Base-by-base conservation (phyloP, 2,329 filamentous ascomycete genomes). In the Aureobasidium leucospermi region DNA sequence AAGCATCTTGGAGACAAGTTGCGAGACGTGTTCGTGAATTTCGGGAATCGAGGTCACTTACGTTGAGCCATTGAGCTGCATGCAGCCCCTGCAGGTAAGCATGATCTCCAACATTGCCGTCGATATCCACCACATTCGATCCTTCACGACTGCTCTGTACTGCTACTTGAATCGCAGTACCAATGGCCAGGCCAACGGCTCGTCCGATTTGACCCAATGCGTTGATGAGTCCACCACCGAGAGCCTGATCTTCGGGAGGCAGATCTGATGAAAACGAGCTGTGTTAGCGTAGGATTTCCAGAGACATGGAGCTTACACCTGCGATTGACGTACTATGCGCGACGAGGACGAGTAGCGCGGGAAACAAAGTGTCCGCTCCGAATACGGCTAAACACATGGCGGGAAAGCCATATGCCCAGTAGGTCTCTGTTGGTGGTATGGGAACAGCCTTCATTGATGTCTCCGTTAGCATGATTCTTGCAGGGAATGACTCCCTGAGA, bases 141-240 rank as follows among this genome's bases (percentile, higher is more conserved):
- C 41, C 36, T 41, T 63, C 47, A 31, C 60, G 62, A 42, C 63
- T 65, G 38, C 28, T 75, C 73, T 74, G 69, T 0, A 86, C 79
- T 0, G 82, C 79, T 0, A 83, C 84, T 68, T 89, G 85, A 1
- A 87, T 74, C 0, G 84, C 84, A 0, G 85, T 87, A 2, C 79
- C 81, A 34, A 89, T 76, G 0, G 85, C 86, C 1, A 89, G 74
- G 1, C 84, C 81, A n/a, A 89, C 79, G 0, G 85, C 81, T 6
- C 86, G 76, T 0, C 86, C 86, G 34, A 88, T 75, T 66, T 87
- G 85, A 0, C 82, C 83, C 11, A 85, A 80, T 0, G 85, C 80
- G 61, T 88, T 88, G 67, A 89, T 82, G 8, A 88, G 77, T 0
- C 85, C 86, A 0, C 85, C 86, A 0, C 85, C 86, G 0, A 89